A percentile compares a stretch with the other conserved stretches of the same genome.
Evolutionary conservation across 768 basidiomycete species (phyloP).

Genomic region (Clitopilus hobsonii): DNA sequence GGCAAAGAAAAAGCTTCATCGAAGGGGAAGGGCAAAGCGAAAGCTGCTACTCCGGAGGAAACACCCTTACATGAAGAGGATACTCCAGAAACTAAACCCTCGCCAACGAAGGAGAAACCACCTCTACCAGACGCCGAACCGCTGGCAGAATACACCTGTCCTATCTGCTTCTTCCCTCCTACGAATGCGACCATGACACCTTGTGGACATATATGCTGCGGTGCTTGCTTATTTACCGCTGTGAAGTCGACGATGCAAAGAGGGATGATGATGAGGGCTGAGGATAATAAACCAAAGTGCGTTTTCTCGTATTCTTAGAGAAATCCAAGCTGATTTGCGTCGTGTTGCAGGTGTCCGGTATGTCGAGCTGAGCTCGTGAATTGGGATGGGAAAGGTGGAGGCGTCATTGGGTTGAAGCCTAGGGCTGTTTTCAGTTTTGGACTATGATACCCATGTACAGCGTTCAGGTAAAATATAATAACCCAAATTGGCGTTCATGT

Average conservation of each 20-base stretch:
- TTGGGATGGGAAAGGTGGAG: slow-evolving; percentile 70
- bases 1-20: slow-evolving; percentile 1
- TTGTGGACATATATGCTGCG: slow-evolving; percentile 79
- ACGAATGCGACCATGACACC: slow-evolving; percentile 74
- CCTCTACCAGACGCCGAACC: slow-evolving; percentile 21
- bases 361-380: slow-evolving; percentile 62
- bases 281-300: slow-evolving; percentile 34
- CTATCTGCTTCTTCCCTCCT: slow-evolving; percentile 75
- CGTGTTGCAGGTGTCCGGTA: slow-evolving; percentile 58
- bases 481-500: too few species aligned
- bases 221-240: slow-evolving; percentile 69
- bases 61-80: background rate
- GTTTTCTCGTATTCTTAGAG: slow-evolving; percentile 12
- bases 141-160: slow-evolving; percentile 67
- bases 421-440: slow-evolving; percentile 39
- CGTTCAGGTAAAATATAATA: too few species aligned
- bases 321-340: too few species aligned
- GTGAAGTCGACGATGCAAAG: slow-evolving; percentile 60
- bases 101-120: background rate
- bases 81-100: background rate
- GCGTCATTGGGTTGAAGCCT: slow-evolving; percentile 57
- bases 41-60: background rate
- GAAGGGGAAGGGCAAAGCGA: background rate
- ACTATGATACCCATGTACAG: too few species aligned
- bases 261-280: slow-evolving; percentile 23